These are phyloP conservation scores for Bauhinia variegata DNA, from an alignment of 306 rosid genomes.

Conservation along the genomic window DNA sequence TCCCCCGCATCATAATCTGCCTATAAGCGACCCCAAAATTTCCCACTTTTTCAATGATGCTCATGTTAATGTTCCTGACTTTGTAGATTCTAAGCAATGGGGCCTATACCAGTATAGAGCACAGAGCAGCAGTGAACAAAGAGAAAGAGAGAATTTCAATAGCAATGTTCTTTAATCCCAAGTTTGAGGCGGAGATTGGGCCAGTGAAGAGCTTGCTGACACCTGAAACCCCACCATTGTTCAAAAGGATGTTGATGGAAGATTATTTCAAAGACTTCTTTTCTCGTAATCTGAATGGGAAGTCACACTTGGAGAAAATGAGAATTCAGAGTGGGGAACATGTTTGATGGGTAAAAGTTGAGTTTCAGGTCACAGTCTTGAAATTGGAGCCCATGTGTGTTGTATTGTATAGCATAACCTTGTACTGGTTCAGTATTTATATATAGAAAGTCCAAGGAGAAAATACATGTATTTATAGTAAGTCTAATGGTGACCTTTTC, in stretches of 20 bases:
- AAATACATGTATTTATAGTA: no score
- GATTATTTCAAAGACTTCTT: conserved; percentile 58
- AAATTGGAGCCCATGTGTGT: background rate
- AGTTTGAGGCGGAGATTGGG: conserved; percentile 64
- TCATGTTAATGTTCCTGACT: background rate
- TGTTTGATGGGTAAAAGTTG: conserved; percentile 1
- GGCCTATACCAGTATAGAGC: conserved; percentile 70
- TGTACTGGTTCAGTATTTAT: no score
- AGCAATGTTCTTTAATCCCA: conserved; percentile 69
- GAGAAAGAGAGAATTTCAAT: conserved; percentile 68
- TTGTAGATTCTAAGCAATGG: conserved; percentile 81
- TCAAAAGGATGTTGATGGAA: conserved; percentile 54
- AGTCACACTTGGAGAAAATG: conserved; percentile 66
- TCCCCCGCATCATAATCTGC: no score
- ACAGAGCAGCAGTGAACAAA: conserved; percentile 65
- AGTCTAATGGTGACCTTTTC: no score
- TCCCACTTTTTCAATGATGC: no score
- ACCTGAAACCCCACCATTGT: conserved; percentile 54
- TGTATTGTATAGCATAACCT: background rate
- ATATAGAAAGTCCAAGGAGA: no score
- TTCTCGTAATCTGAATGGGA: conserved; percentile 60
- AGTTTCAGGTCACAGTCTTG: background rate
- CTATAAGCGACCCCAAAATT: no score
- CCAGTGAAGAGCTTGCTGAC: conserved; percentile 40
- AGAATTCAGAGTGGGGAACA: conserved; percentile 30